Percentiles rank a stretch among this genome's conserved stretches.
Conservation (phyloP, 2,329 filamentous ascomycete genomes). For the Apiospora kogelbergensis region DNA sequence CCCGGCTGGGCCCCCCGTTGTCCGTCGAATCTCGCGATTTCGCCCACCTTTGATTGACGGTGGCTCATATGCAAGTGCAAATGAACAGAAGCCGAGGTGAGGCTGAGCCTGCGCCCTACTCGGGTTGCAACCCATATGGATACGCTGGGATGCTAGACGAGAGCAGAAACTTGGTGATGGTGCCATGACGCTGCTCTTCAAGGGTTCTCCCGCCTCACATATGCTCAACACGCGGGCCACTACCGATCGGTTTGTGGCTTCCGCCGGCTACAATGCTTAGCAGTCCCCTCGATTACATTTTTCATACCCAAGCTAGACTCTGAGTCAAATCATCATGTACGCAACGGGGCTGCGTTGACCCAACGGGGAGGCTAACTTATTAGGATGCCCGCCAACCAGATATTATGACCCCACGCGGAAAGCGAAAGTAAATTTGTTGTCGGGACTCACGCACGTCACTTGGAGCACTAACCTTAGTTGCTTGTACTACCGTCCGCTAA, state of each 20-base stretch:
- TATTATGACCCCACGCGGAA: conserved; percentile 10
- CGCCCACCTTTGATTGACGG: not conserved
- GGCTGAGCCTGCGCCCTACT: conserved; percentile 1
- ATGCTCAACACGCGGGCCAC: not conserved
- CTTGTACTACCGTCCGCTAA: not conserved
- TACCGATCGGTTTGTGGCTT: not conserved
- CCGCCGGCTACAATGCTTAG: not conserved
- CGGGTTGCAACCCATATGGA: not conserved
- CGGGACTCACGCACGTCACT: conserved; percentile 6
- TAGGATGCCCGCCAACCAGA: not conserved
- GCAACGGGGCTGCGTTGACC: not conserved
- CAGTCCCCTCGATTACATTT: not conserved
- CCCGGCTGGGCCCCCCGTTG: not conserved
- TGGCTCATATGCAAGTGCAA: not conserved
- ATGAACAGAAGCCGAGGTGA: not conserved
- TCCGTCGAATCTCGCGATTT: not conserved
- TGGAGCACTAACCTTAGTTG: conserved; percentile 1
- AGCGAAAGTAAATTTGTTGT: conserved; percentile 4
- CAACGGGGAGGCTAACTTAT: not conserved
- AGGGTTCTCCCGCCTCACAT: not conserved
- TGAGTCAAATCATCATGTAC: not conserved
- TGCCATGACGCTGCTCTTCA: not conserved
- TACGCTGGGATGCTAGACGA: not conserved
- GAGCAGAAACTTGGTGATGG: not conserved
- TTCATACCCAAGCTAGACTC: not conserved